A percentile compares a stretch with the other conserved stretches of the same genome.
Evolutionary conservation across 768 basidiomycete species (phyloP).

Genomic region (Calocybe gangraenosa): DNA sequence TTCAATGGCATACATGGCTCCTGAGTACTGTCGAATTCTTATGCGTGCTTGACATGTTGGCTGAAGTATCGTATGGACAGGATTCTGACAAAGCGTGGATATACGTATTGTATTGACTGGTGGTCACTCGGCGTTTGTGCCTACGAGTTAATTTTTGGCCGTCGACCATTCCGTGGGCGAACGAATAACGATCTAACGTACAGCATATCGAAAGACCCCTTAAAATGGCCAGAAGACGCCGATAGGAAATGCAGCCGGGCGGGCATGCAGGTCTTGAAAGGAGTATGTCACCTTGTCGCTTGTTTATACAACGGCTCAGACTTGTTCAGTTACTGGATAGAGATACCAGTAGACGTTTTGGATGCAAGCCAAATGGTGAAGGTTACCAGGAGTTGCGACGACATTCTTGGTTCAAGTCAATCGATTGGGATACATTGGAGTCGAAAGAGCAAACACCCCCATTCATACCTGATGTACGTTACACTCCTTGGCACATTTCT

Average conservation of each 20-base stretch:
- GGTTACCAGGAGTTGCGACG: constrained; percentile 74
- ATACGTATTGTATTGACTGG: constrained; percentile 93
- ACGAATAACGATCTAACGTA: constrained; percentile 92
- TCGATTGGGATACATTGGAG: constrained; percentile 88
- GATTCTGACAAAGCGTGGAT: constrained; percentile 89
- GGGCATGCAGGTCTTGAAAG: constrained; percentile 76
- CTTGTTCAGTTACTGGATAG: constrained; percentile 74
- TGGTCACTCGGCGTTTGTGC: constrained; percentile 95
- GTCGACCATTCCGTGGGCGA: constrained; percentile 88
- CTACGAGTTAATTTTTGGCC: constrained; percentile 89
- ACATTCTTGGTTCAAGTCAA: constrained; percentile 83
- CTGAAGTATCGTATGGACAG: constrained; percentile 22
- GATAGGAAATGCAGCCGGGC: constrained; percentile 70
- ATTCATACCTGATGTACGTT: constrained; percentile 83
- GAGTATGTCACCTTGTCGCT: constrained; percentile 46
- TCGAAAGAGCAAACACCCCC: constrained; percentile 72
- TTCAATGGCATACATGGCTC: constrained; percentile 99
- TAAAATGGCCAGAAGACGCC: constrained; percentile 90
- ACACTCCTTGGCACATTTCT: constrained; percentile 4
- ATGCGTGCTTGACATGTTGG: constrained; percentile 15
- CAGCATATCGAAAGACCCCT: constrained; percentile 82
- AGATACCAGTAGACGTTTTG: constrained; percentile 75
- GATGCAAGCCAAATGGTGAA: constrained; percentile 76
- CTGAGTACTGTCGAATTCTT: constrained; percentile 40
- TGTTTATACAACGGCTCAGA: constrained; percentile 3